Evolutionary conservation across 2,329 filamentous ascomycete species (phyloP), one percentile per base, ranked within the genome.

Genomic region (Xylariaceae sp.): DNA sequence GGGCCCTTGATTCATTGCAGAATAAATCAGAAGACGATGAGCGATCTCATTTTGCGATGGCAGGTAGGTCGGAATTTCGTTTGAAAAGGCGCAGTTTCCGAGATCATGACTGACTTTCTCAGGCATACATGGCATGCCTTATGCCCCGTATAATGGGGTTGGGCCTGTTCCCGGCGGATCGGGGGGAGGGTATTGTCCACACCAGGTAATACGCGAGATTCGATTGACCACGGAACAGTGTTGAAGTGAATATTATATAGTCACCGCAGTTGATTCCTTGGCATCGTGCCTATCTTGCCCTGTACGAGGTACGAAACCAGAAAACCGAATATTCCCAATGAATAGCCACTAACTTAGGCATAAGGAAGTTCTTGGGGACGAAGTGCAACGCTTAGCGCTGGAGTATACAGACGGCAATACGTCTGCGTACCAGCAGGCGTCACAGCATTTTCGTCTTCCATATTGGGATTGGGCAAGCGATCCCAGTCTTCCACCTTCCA

Each of bases 391-490:
- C 3, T 74, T 82, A 18, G 79, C 80, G 16, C 61, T 61, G 12
- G 63, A 68, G 34, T 81, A 80, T 59, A 71, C 69, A 13, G 51
- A 59, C 51, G 54, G 62, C 30, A 55, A 70, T 59, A 58, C 69
- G 58, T 54, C 60, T 40, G 52, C 58, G 54, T 81, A 81, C 59
- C 59, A 65, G 19, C 60, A 69, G 2, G 78, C 79, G 1, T 78
- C 78, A 2, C 68, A 76, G 39, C 67, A 61, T 0, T 70, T 81
- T 22, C 73, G 79, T 30, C 65, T 74, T 12, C 78, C 79, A 2
- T 81, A 71, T 66, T 82, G 79, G 80, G 79, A 82, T 66, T 83
- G 78, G 79, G 78, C 72, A 2, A 54, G 59, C 2, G 63, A 75
- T 32, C 58, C 71, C 3, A 55, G 59, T n/a, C 69, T 83, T 2